A percentile compares a stretch with the other conserved stretches of the same genome.
Conservation (phyloP, 1,284 basidiomycete genomes). For the Ustilago curta region DNA sequence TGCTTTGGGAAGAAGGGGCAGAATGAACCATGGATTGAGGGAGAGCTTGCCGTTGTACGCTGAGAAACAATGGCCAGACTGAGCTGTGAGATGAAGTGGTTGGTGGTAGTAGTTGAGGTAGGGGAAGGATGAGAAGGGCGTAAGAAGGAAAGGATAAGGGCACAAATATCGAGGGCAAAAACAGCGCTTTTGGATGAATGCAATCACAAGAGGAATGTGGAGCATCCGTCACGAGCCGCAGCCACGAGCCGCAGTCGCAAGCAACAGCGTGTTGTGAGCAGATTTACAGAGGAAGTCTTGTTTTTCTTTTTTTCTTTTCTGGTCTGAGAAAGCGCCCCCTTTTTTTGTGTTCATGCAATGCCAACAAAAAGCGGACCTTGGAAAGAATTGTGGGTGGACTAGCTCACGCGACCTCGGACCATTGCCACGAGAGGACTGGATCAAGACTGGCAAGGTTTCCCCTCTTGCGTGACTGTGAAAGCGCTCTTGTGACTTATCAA, state of each 20-base stretch:
- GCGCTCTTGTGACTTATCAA: too few relatives aligned
- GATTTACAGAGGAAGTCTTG: slow-evolving; percentile 1
- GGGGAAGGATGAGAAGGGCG: neutral
- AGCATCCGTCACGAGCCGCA: neutral
- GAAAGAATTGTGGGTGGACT: neutral
- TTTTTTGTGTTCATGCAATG: too few relatives aligned
- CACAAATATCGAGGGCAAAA: neutral
- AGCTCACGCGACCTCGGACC: too few relatives aligned
- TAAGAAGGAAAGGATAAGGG: neutral
- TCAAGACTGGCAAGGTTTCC: too few relatives aligned
- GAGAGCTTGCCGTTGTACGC: neutral
- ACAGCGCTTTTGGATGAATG: slow-evolving; percentile 2
- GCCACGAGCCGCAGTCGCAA: too few relatives aligned
- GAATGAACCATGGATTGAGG: slow-evolving; percentile 25
- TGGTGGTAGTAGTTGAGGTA: neutral
- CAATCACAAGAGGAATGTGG: slow-evolving; percentile 11
- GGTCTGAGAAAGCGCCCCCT: too few relatives aligned
- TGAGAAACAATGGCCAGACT: neutral
- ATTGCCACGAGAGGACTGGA: too few relatives aligned
- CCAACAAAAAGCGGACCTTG: neutral
- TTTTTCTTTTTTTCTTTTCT: neutral
- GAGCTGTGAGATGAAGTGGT: neutral
- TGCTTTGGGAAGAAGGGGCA: slow-evolving; percentile 7
- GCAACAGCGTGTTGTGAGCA: too few relatives aligned
- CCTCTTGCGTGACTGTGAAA: too few relatives aligned